These are phyloP conservation scores for Podospora pseudocomata DNA, from an alignment of 495 filamentous ascomycete species.

Conservation along the genomic window DNA sequence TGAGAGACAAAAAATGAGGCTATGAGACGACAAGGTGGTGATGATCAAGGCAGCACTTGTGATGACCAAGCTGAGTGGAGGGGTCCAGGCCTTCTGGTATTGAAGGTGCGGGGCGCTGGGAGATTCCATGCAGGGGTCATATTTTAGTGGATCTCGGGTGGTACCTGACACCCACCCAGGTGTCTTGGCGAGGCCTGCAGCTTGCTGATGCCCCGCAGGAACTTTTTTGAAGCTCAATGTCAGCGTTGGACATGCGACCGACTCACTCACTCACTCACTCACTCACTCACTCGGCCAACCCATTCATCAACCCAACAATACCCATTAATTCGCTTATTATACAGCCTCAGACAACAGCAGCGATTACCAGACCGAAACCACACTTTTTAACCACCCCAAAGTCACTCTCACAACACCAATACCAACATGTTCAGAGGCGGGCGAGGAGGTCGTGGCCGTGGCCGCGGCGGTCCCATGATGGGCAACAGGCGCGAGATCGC, in stretches of 20 bases:
- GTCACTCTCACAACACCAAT: not conserved
- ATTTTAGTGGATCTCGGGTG: not conserved
- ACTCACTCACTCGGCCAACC: not conserved
- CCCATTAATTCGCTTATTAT: not conserved
- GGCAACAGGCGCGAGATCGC: slow-evolving; percentile 27
- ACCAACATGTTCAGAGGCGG: slow-evolving; percentile 31
- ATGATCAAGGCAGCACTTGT: slow-evolving; percentile 3
- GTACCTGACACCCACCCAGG: not conserved
- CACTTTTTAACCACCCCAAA: not conserved
- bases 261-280: not conserved
- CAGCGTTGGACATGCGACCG: not conserved
- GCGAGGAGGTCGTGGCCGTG: slow-evolving; percentile 36
- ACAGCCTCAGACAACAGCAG: not conserved
- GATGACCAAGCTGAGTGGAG: not conserved
- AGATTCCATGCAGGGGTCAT: slow-evolving; percentile 11
- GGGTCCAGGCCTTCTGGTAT: slow-evolving; percentile 2
- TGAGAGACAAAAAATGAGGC: not conserved
- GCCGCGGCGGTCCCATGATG: slow-evolving; percentile 26
- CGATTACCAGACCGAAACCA: not conserved
- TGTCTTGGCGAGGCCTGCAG: not conserved
- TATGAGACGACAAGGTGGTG: not conserved
- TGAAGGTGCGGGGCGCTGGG: not conserved
- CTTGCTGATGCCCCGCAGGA: not conserved
- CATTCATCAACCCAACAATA: not conserved
- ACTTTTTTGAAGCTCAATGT: not conserved